Conservation (phyloP, 495 filamentous ascomycete species). For the Durotheca rogersii region DNA sequence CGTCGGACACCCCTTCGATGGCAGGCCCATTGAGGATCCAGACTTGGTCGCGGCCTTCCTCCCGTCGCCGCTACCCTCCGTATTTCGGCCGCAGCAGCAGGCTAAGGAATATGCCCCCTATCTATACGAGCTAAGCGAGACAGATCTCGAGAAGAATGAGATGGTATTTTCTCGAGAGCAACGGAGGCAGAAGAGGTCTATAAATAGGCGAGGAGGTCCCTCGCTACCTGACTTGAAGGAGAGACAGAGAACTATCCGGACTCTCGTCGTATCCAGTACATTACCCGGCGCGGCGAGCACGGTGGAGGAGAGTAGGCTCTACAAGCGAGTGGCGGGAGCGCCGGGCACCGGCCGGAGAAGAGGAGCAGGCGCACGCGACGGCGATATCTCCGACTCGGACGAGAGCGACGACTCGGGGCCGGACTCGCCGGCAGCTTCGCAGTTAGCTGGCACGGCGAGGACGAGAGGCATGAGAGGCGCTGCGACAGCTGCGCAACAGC, state of each 20-base stretch:
- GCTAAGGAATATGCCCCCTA: conserved; percentile 92
- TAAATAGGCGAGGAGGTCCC: conserved; percentile 92
- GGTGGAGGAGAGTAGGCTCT: conserved; percentile 82
- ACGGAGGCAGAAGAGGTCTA: conserved; percentile 88
- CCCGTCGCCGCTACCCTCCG: conserved; percentile 74
- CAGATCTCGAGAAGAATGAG: conserved; percentile 86
- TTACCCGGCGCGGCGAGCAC: conserved; percentile 79
- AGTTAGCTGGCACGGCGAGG: conserved; percentile 74
- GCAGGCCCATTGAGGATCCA: conserved; percentile 85
- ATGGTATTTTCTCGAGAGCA: conserved; percentile 91
- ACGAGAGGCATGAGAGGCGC: conserved; percentile 86
- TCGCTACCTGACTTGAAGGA: conserved; percentile 94
- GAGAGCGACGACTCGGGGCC: conserved; percentile 84
- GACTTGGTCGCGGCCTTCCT: conserved; percentile 85
- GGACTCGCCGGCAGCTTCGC: conserved; percentile 78
- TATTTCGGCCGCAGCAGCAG: conserved; percentile 85
- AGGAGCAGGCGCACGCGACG: conserved; percentile 57
- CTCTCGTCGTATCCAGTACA: conserved; percentile 84
- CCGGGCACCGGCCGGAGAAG: conserved; percentile 57
- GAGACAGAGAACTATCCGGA: conserved; percentile 85
- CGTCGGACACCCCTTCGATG: conserved; percentile 91
- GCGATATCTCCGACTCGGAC: conserved; percentile 83
- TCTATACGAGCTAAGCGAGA: conserved; percentile 89
- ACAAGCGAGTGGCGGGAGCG: conserved; percentile 62
- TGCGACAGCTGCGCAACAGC: conserved; percentile 74